These are phyloP conservation scores for Penicillium parvum DNA, from an alignment of 495 filamentous ascomycete genomes.

Conservation along the genomic window DNA sequence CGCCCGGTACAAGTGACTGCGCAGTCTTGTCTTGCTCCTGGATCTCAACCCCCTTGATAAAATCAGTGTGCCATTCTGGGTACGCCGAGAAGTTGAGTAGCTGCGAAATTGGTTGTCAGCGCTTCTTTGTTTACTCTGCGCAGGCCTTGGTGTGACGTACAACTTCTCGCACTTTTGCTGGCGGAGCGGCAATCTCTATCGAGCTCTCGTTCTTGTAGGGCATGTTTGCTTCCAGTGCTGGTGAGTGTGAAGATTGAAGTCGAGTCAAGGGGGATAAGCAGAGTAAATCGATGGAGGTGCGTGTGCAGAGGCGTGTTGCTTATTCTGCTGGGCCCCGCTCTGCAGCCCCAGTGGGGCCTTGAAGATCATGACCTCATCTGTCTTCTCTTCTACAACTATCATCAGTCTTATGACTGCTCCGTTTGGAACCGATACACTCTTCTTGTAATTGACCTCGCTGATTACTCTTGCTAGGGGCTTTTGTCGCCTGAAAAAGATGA, in stretches of 20 bases:
- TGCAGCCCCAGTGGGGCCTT: too few species aligned
- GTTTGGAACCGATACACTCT: too few species aligned
- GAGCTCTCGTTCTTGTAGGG: constrained; percentile 15
- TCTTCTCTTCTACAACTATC: too few species aligned
- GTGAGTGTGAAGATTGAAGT: not conserved
- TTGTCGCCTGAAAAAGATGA: too few species aligned
- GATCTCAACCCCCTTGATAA: constrained; percentile 19
- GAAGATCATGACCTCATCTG: too few species aligned
- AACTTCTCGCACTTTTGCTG: constrained; percentile 27
- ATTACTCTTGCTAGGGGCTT: too few species aligned
- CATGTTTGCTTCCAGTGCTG: constrained; percentile 4
- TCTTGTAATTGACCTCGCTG: too few species aligned
- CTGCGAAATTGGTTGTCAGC: constrained; percentile 4
- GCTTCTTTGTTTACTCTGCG: not conserved
- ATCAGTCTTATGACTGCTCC: too few species aligned
- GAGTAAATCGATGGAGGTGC: not conserved
- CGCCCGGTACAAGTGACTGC: constrained; percentile 10
- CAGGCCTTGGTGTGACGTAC: constrained; percentile 12
- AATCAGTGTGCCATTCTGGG: constrained; percentile 26
- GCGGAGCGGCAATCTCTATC: constrained; percentile 27
- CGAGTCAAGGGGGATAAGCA: not conserved
- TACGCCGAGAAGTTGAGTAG: constrained; percentile 25
- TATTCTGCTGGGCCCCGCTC: not conserved
- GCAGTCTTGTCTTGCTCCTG: constrained; percentile 15
- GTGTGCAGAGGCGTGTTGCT: not conserved